Evolutionary conservation across 179 eudicot species (phyloP), one percentile per base, ranked within the genome.

Genomic region (Beta macrorhiza): DNA sequence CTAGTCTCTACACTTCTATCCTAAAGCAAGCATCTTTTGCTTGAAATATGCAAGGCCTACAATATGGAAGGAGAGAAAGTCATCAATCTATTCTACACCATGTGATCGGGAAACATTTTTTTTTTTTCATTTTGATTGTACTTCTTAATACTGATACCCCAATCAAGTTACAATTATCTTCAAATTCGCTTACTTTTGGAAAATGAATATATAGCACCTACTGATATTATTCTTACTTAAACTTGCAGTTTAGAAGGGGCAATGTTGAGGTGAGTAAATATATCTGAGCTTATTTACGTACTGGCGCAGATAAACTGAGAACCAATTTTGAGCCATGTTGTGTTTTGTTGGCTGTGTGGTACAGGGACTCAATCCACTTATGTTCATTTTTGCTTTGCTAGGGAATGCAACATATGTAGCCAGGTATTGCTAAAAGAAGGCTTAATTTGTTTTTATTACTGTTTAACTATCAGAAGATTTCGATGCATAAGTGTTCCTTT

Each of bases 311-410:
- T 47, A 65, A 79, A 37, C 44, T 57, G 17, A 52, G 58, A 22
- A 72, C 67, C 32, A 15, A 20, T 12, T 9, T 53, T 25, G 61
- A 17, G 79, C 13, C 11, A 17, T 56, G 16, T 68, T 57, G 22
- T 69, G 42, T 3, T 29, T 9, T 76, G 44, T 71, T 67, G 79
- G 57, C 65, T 71, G 42, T 77, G 65, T 79, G 79, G 51, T 84
- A 81, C 95, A 93, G 97, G 95, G 97, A 73, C 92, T 93, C 71
- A 93, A 91, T 85, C 96, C 96, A 47, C 79, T 92, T 20, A 90
- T 93, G 96, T 93, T 93, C 83, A 49, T 93, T 58, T 93, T 93
- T 80, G 97, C 97, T 65, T 78, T 93, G 70, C 61, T 89, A 67
- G 97, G 97, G 78, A 93, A 93, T 81, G 58, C 83, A 12, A 92